These are phyloP conservation scores for Solanum tacnaense DNA, from an alignment of 257 asterid species.

Conservation along the genomic window DNA sequence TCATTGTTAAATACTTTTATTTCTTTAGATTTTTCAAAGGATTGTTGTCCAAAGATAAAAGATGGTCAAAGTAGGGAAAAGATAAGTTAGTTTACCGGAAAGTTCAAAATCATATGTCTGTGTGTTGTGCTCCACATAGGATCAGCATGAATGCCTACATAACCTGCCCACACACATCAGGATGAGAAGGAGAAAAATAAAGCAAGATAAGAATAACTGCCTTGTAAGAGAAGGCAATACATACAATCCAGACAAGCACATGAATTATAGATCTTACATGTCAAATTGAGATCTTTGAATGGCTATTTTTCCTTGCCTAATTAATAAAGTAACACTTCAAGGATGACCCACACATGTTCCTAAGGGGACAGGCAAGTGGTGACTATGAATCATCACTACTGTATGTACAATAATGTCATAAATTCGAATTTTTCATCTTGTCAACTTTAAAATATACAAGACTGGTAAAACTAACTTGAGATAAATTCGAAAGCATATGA, in stretches of 20 bases:
- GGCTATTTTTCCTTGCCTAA: background rate
- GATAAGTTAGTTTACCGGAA: background rate
- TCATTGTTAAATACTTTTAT: background rate
- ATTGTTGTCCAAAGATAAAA: background rate
- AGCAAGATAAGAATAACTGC: background rate
- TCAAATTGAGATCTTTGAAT: background rate
- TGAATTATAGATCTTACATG: background rate
- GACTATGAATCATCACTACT: background rate
- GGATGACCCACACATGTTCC: background rate
- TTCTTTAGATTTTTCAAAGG: background rate
- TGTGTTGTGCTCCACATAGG: background rate
- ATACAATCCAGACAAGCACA: background rate
- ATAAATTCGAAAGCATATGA: background rate
- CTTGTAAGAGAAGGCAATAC: background rate
- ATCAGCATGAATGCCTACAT: background rate
- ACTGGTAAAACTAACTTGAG: background rate
- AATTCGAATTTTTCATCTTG: background rate
- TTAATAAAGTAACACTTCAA: background rate
- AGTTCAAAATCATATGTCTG: background rate
- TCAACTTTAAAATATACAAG: background rate
- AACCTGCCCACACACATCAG: background rate
- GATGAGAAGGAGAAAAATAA: background rate
- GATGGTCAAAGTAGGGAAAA: background rate
- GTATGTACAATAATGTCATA: background rate
- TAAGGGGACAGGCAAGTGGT: background rate